Conservation (phyloP, 129 eudicot genomes). For the Solidago caesia region DNA sequence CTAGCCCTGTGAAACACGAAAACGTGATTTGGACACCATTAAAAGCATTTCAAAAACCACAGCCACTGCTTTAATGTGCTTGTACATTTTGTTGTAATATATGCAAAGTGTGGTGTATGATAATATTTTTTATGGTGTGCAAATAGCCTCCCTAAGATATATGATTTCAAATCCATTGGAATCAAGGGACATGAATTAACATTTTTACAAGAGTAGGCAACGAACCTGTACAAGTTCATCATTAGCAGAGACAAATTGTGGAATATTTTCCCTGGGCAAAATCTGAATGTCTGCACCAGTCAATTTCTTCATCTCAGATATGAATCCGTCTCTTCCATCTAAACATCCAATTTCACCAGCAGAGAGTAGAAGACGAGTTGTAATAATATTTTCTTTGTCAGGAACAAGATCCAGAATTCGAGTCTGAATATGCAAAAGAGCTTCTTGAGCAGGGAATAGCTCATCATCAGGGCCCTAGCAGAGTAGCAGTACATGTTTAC, state of each 20-base stretch:
- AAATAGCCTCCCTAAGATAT: too few species aligned
- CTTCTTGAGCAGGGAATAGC: slow-evolving; percentile 98
- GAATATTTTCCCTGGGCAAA: slow-evolving; percentile 67
- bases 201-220: neutral
- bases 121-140: too few species aligned
- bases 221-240: slow-evolving; percentile 91
- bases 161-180: neutral
- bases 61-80: too few species aligned
- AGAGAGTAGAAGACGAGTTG: slow-evolving; percentile 80
- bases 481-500: slow-evolving; percentile 19
- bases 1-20: too few species aligned
- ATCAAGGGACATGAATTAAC: neutral
- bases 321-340: slow-evolving; percentile 58
- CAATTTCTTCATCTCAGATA: slow-evolving; percentile 58
- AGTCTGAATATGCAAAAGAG: slow-evolving; percentile 91
- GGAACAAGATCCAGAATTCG: slow-evolving; percentile 84
- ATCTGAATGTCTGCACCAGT: slow-evolving; percentile 75
- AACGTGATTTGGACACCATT: too few species aligned
- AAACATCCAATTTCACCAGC: slow-evolving; percentile 78
- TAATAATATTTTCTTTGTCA: slow-evolving; percentile 78
- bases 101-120: too few species aligned
- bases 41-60: too few species aligned
- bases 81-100: too few species aligned
- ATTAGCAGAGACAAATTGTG: slow-evolving; percentile 56
- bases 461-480: slow-evolving; percentile 96